Conservation (phyloP, 495 filamentous ascomycete genomes). For the Aspergillus campestris region DNA sequence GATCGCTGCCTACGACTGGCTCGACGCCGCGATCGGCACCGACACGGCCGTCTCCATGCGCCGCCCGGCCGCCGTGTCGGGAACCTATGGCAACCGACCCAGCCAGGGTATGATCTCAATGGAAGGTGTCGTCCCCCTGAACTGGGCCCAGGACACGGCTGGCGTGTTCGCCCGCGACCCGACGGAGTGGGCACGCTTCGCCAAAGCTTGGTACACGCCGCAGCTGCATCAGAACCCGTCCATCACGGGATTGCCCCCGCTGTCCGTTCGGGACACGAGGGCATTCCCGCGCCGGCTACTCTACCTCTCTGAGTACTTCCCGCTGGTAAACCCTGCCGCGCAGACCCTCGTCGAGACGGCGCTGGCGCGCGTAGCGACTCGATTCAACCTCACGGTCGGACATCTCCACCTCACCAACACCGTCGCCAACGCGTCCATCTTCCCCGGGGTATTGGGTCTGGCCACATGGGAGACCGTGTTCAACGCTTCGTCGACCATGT, state of each 20-base stretch:
- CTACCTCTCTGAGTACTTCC: slow-evolving; percentile 3
- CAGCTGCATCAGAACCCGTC: background rate
- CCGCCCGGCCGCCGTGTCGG: slow-evolving; percentile 37
- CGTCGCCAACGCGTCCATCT: background rate
- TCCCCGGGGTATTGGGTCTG: background rate
- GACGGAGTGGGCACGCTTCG: background rate
- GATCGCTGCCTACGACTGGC: slow-evolving; percentile 44
- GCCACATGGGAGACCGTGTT: background rate
- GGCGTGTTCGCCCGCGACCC: slow-evolving; percentile 21
- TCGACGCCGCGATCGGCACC: slow-evolving; percentile 44
- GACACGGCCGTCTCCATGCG: slow-evolving; percentile 44
- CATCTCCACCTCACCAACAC: background rate
- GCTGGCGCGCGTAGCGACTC: background rate
- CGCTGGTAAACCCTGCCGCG: background rate
- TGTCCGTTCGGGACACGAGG: slow-evolving; percentile 1
- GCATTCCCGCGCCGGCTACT: background rate
- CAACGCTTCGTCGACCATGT: background rate
- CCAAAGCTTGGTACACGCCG: slow-evolving; percentile 6
- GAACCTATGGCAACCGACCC: slow-evolving; percentile 42
- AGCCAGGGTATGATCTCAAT: slow-evolving; percentile 39
- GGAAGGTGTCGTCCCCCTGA: slow-evolving; percentile 36
- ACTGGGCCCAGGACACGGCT: slow-evolving; percentile 38
- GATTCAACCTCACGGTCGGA: background rate
- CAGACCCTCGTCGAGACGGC: background rate
- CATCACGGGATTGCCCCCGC: background rate